Evolutionary conservation across 495 filamentous ascomycete species (phyloP), one percentile per base, ranked within the genome.

Genomic region (Podospora fimiseda): DNA sequence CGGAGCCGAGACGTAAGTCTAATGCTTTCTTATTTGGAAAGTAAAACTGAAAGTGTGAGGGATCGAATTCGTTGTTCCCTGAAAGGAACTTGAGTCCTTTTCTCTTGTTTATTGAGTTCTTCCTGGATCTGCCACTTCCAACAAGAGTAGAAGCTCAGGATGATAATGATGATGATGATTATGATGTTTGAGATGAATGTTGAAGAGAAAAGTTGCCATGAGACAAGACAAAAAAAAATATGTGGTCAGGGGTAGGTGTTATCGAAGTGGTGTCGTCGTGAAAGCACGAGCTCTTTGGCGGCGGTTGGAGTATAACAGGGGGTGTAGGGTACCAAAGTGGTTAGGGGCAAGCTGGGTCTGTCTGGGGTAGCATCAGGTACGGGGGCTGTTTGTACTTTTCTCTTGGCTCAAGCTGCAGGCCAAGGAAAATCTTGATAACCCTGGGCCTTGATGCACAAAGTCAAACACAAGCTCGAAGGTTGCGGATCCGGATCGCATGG

Each of bases 1-100:
- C 36, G 56, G 16, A 22, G 36, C 13, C 27, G 40, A 45, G 48
- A 53, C 49, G 44, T 15, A 33, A 3, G 19, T 33, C 27, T 33
- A 11, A 33, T 33, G 27, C 27, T 33, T 5, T 33, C 27, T 33
- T 33, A n/a, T n/a, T n/a, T n/a, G n/a, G n/a, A n/a, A n/a, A n/a
- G n/a, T n/a, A n/a, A n/a, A n/a, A n/a, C n/a, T n/a, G n/a, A n/a
- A n/a, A n/a, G n/a, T n/a, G n/a, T n/a, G n/a, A n/a, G n/a, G n/a
- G n/a, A n/a, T n/a, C n/a, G n/a, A n/a, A n/a, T n/a, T n/a, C n/a
- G n/a, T n/a, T n/a, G n/a, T n/a, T n/a, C n/a, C n/a, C n/a, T n/a
- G n/a, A n/a, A n/a, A n/a, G n/a, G n/a, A n/a, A n/a, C n/a, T n/a
- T n/a, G n/a, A n/a, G n/a, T n/a, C n/a, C n/a, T n/a, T n/a, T n/a